These are phyloP conservation scores for Phytomonas francai DNA, from an alignment of 208 protist species.

Conservation along the genomic window DNA sequence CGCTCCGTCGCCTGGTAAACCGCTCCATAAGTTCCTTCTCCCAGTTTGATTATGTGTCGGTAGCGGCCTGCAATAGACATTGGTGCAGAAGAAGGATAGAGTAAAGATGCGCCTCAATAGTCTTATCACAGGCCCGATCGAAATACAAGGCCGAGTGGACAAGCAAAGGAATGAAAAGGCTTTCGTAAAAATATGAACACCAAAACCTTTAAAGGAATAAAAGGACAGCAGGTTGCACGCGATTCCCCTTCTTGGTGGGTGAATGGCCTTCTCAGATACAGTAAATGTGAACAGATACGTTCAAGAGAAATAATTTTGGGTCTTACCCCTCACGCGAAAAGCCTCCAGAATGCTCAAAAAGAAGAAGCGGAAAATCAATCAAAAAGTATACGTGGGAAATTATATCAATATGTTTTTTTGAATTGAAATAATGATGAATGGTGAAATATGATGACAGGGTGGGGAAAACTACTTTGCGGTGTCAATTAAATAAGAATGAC, in stretches of 20 bases:
- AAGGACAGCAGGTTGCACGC: background rate
- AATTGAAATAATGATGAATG: background rate
- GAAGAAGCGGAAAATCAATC: background rate
- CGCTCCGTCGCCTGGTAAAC: conserved; percentile 95
- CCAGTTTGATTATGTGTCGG: conserved; percentile 92
- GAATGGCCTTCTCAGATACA: background rate
- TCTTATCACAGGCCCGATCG: conserved; percentile 1
- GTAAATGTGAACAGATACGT: background rate
- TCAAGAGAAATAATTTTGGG: background rate
- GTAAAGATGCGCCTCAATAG: background rate
- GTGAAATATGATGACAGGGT: background rate
- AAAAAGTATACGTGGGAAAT: background rate
- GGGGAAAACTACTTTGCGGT: background rate
- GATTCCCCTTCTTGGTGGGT: background rate
- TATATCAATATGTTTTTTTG: background rate
- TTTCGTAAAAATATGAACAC: background rate
- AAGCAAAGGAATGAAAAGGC: background rate
- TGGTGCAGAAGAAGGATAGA: background rate
- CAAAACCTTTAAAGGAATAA: background rate
- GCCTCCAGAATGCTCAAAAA: background rate
- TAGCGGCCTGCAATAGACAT: conserved; percentile 83
- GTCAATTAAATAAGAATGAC: background rate
- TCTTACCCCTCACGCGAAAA: background rate
- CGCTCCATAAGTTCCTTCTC: conserved; percentile 96
- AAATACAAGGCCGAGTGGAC: background rate